Evolutionary conservation across 345 rosid genomes (phyloP), one percentile per base, ranked within the genome.

Genomic region (Euphorbia lathyris): DNA sequence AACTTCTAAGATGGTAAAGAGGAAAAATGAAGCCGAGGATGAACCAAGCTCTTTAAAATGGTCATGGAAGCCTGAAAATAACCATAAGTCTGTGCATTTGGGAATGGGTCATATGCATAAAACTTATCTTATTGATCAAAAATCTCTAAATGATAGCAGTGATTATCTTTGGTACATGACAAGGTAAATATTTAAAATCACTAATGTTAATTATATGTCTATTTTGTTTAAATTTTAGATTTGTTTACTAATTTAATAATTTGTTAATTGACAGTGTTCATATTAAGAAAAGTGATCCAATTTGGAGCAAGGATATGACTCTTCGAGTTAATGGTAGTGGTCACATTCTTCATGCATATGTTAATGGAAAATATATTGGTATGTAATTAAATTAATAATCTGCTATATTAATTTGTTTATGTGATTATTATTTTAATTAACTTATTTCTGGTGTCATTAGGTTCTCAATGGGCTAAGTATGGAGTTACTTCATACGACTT

Each of bases 31-130:
- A 48, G 81, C 83, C 5, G 81, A 80, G 38, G 36, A 70, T 23
- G 65, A 80, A 59, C 78, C 84, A 2, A 25, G 47, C 57, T 71
- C 78, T 32, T 74, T 86, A 2, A 65, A 74, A 52, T 87, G 93
- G 96, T 55, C 47, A 1, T 90, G 94, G 96, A 86, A 83, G 63
- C 89, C 92, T 0, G 92, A 92, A 72, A 30, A 16, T 0, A 62
- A 74, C 16, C 76, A 70, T 1, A 63, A 73, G 30, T 19, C 79
- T 7, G 66, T 79, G 0, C 20, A 17, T 22, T 47, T 32, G 7
- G 78, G 70, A 9, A 7, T 7, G 45, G 74, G 78, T 1, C 58
- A 53, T 11, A 8, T 69, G 20, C 14, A 50, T 29, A 5, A 66
- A 5, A 32, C 59, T 14, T 61, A 40, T 26, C 27, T 76, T 38